These are phyloP conservation scores for Auriculariales sp. DNA, from an alignment of 768 basidiomycete genomes.

Conservation along the genomic window DNA sequence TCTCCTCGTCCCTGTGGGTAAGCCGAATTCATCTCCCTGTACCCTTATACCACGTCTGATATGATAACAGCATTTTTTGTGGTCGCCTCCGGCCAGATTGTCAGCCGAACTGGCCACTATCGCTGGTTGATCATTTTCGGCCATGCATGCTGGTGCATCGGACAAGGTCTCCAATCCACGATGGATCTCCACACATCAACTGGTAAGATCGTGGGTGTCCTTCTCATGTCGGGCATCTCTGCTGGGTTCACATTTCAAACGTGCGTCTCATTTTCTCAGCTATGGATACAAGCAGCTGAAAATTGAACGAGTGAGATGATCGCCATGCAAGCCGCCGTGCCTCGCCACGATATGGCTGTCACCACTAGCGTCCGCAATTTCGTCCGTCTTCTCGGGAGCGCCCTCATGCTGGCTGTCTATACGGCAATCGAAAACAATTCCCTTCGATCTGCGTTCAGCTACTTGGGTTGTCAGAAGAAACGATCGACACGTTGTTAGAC, in stretches of 20 bases:
- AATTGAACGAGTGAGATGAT: constrained; percentile 14
- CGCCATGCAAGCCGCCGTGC: constrained; percentile 20
- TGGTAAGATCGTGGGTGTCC: constrained; percentile 20
- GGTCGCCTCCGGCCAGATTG: constrained; percentile 5
- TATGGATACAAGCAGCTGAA: constrained; percentile 4
- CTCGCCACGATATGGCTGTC: constrained; percentile 10
- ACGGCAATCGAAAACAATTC: constrained; percentile 14
- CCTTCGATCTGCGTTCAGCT: constrained; percentile 3
- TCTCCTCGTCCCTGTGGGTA: constrained; percentile 18
- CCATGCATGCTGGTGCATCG: constrained; percentile 29
- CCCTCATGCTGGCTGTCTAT: constrained; percentile 21
- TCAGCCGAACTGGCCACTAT: constrained; percentile 14
- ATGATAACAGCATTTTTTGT: neutral
- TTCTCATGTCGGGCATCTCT: constrained; percentile 22
- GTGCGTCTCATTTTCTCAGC: neutral
- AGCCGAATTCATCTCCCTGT: constrained; percentile 11
- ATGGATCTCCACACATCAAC: constrained; percentile 17
- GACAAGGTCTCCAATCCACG: constrained; percentile 23
- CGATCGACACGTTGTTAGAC: constrained; percentile 6
- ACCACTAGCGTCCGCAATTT: constrained; percentile 12
- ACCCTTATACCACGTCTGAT: constrained; percentile 13
- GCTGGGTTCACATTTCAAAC: constrained; percentile 19
- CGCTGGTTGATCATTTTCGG: constrained; percentile 20
- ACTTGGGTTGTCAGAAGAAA: constrained; percentile 4
- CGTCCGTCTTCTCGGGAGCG: constrained; percentile 25